Evolutionary conservation across 352 stramenopile species (phyloP).

Genomic region (Phytophthora niederhauseri): DNA sequence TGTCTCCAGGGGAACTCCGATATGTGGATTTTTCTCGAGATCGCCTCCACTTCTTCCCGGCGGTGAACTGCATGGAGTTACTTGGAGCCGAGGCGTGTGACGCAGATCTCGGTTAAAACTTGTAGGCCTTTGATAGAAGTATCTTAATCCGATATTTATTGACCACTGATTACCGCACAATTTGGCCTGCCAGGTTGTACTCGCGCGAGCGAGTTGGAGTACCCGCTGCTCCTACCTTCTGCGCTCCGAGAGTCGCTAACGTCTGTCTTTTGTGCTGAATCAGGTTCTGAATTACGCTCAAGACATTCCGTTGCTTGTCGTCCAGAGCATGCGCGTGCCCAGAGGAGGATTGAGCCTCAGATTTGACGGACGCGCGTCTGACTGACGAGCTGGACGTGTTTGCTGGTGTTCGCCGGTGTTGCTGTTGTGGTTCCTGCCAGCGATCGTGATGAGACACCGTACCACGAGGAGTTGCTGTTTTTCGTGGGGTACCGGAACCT

Average conservation of each 20-base stretch:
- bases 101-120: constrained; percentile 41
- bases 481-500: constrained; percentile 13
- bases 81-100: constrained; percentile 67
- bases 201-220: constrained; percentile 21
- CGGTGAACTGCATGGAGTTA: constrained; percentile 80
- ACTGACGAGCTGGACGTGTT: constrained; percentile 12
- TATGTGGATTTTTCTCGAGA: constrained; percentile 57
- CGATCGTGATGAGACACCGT: constrained; percentile 11
- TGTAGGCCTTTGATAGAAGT: constrained; percentile 5
- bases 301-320: constrained; percentile 69
- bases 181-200: constrained; percentile 28
- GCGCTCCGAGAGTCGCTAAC: constrained; percentile 51
- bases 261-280: constrained; percentile 83
- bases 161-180: constrained; percentile 27
- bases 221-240: constrained; percentile 16
- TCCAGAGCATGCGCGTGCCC: constrained; percentile 29
- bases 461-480: constrained; percentile 12
- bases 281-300: constrained; percentile 78
- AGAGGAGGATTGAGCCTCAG: constrained; percentile 6
- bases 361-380: constrained; percentile 6
- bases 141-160: constrained; percentile 38
- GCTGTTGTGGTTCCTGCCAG: constrained; percentile 28
- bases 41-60: constrained; percentile 74
- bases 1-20: constrained; percentile 52
- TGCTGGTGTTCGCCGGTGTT: constrained; percentile 15